Conservation (phyloP, 2,329 filamentous ascomycete species). For the Verticillium zaregamsianum region DNA sequence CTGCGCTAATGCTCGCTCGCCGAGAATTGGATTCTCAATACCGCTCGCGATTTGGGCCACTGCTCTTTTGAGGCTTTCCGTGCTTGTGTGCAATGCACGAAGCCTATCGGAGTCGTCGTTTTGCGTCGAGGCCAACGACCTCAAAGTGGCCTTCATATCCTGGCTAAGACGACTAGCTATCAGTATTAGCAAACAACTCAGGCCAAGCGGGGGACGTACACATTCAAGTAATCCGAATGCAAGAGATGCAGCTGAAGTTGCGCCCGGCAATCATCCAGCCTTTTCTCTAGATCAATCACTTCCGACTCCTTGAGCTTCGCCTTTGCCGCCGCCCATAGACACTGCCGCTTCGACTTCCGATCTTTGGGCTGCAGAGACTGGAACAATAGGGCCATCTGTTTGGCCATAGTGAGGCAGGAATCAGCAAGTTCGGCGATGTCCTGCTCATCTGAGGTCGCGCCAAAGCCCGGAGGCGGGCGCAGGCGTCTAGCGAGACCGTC, state of each 20-base stretch:
- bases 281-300: slow-evolving; percentile 6
- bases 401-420: slow-evolving; percentile 5
- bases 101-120: background rate
- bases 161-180: background rate
- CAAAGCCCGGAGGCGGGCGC: background rate
- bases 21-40: background rate
- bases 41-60: background rate
- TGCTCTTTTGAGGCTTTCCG: background rate
- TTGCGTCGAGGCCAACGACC: background rate
- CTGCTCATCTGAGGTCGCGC: slow-evolving; percentile 2
- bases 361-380: slow-evolving; percentile 9
- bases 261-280: slow-evolving; percentile 8
- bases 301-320: slow-evolving; percentile 7
- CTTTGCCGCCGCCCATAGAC: slow-evolving; percentile 10
- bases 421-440: slow-evolving; percentile 5
- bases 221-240: background rate
- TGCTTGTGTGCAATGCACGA: too few species aligned
- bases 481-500: background rate
- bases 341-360: slow-evolving; percentile 7
- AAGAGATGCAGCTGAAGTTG: slow-evolving; percentile 8
- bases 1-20: background rate
- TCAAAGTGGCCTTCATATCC: background rate
- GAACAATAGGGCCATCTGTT: slow-evolving; percentile 5
- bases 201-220: background rate
- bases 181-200: background rate